Conservation (phyloP, 1,139 yeast species). For the Magnusiomyces sp. region DNA sequence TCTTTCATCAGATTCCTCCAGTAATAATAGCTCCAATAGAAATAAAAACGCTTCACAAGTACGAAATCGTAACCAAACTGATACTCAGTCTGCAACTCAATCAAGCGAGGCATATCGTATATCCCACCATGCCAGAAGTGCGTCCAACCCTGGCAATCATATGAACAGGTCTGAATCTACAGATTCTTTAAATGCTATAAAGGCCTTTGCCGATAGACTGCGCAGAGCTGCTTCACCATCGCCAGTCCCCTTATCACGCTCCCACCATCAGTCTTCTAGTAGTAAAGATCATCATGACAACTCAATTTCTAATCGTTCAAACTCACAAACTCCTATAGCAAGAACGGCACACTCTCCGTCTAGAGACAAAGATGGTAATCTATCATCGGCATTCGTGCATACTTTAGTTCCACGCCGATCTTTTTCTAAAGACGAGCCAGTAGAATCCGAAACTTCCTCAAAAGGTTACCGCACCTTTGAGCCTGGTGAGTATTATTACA, state of each 20-base stretch:
- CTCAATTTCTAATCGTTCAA: not conserved
- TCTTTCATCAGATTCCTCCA: not conserved
- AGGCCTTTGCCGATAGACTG: conserved; percentile 12
- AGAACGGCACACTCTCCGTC: conserved; percentile 3
- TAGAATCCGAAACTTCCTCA: conserved; percentile 13
- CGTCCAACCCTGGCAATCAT: not conserved
- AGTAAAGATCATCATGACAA: too few species aligned
- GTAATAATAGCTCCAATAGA: not conserved
- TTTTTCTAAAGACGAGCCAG: conserved; percentile 13
- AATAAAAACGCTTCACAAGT: not conserved
- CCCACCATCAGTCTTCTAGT: conserved; percentile 1
- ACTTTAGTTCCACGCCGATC: conserved; percentile 6
- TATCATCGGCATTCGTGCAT: not conserved
- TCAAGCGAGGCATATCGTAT: too few species aligned
- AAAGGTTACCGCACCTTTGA: conserved; percentile 38
- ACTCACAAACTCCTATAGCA: conserved; percentile 1
- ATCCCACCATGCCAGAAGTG: not conserved
- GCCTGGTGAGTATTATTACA: conserved; percentile 87
- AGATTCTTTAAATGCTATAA: conserved; percentile 12
- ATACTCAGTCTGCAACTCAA: not conserved
- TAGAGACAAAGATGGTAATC: not conserved
- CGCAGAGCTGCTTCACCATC: conserved; percentile 16
- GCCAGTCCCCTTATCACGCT: conserved; percentile 2
- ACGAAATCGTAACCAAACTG: not conserved
- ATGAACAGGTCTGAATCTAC: conserved; percentile 1